phyloP scores from a whole-genome alignment of 148 eudicot species.

The Silene uniflora region DNA sequence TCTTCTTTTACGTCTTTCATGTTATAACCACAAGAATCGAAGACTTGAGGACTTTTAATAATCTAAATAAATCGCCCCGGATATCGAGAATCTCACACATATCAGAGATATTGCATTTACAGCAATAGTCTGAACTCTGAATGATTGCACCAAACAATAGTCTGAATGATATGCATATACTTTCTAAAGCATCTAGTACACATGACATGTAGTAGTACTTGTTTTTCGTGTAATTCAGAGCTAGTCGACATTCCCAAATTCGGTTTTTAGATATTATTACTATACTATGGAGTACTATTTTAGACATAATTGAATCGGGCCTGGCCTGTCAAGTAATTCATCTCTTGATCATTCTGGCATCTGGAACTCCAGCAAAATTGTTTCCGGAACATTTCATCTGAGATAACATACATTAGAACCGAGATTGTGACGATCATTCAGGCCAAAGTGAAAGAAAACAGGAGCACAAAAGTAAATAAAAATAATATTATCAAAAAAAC shows the following conservation, averaged over 20 bases:
- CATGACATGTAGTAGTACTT: background rate
- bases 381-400: conserved; percentile 11
- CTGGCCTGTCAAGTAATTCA: background rate
- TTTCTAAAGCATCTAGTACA: background rate
- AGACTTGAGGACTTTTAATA: background rate
- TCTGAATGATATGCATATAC: background rate
- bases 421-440: background rate
- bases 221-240: background rate
- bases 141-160: too few species aligned
- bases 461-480: background rate
- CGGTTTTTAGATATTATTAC: background rate
- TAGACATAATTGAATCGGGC: background rate
- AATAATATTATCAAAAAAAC: too few species aligned
- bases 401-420: background rate
- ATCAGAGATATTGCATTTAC: background rate
- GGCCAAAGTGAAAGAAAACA: background rate
- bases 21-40: background rate
- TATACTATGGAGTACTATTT: background rate
- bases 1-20: background rate
- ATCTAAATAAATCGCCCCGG: too few species aligned
- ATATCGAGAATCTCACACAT: too few species aligned
- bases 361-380: conserved; percentile 3
- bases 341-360: conserved; percentile 11
- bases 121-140: too few species aligned
- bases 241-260: background rate